Base-by-base conservation (phyloP, 176 grass and related monocot species). In the Avena eriantha region DNA sequence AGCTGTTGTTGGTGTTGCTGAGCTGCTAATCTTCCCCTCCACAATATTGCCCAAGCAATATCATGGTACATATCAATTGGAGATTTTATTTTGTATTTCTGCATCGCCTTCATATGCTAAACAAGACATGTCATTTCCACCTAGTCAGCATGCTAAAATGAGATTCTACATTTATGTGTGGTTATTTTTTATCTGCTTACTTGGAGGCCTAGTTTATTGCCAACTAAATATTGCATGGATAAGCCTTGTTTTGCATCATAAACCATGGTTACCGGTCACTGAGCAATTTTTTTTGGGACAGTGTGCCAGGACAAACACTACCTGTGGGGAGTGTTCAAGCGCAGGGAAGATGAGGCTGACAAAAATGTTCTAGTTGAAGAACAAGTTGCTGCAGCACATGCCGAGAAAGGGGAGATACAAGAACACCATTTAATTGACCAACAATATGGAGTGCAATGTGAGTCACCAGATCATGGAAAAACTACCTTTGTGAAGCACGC, bases 21-120 rank as follows among this genome's bases (percentile, higher is more conserved):
- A 94, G 26, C 55, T 94, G 57, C 84, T 94, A 35, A 68, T 94
- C 78, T 92, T 92, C 21, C 84, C 92, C 16, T 94, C 92, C 73
- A 68, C 36, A 73, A 33, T 94, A 65, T 76, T 94, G 69, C 71
- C 87, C 22, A 54, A 73, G 78, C 36, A 90, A 68, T 85, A 90
- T 80, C 79, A 92, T 4, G 43, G 92, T 94, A 91, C 77, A 80
- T 79, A 23, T 43, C 11, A 33, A 49, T 61, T 79, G 24, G 34
- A 17, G 12, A 31, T 24, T 19, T 65, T 13, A 2, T 61, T 47
- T 75, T 1, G 7, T 75, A 50, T 41, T 78, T 53, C 7, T 71
- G 58, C 22, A 24, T 49, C 46, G 14, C 72, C 8, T 46, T 18
- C 3, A 22, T 64, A 19, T 57, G 4, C 5, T 23, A 23, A 15